Conservation (phyloP, 2,329 filamentous ascomycete genomes). For the Nemania diffusa region DNA sequence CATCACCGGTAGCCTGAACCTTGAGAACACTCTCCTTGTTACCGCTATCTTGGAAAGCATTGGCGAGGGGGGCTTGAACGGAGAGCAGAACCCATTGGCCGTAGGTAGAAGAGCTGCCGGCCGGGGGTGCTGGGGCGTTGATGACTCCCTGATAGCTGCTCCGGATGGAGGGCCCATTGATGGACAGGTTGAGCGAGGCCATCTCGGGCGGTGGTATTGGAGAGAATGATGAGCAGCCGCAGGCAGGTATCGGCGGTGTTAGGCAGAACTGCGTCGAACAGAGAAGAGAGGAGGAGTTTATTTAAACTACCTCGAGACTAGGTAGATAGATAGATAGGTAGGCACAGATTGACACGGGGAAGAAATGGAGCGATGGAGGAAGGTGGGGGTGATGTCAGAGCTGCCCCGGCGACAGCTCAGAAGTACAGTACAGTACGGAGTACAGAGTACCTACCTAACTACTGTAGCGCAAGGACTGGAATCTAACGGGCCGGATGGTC, state of each 20-base stretch:
- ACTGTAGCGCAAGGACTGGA: not conserved
- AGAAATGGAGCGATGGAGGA: conserved; percentile 28
- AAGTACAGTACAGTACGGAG: not conserved
- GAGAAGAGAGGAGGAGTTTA: conserved; percentile 13
- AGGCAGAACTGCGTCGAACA: conserved; percentile 26
- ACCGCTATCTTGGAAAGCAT: conserved; percentile 87
- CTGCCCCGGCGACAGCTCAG: conserved; percentile 32
- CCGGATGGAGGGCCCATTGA: conserved; percentile 84
- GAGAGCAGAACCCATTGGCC: conserved; percentile 95
- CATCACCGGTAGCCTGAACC: conserved; percentile 92
- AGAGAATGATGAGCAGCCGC: conserved; percentile 10
- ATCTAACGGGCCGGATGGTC: conserved; percentile 13
- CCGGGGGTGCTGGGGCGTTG: conserved; percentile 61
- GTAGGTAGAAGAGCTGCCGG: conserved; percentile 77
- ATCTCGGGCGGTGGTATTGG: conserved; percentile 58
- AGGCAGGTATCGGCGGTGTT: conserved; percentile 28
- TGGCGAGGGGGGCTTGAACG: conserved; percentile 90
- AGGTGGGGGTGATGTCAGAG: conserved; percentile 49
- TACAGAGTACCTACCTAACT: not conserved
- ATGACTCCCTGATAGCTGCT: conserved; percentile 76
- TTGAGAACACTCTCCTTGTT: conserved; percentile 95
- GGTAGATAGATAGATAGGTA: no score
- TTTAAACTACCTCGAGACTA: not conserved
- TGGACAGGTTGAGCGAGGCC: conserved; percentile 83
- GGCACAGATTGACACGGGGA: conserved; percentile 16